These are phyloP conservation scores for Cystofilobasidium bisporidii DNA, from an alignment of 768 basidiomycete species.

Conservation along the genomic window DNA sequence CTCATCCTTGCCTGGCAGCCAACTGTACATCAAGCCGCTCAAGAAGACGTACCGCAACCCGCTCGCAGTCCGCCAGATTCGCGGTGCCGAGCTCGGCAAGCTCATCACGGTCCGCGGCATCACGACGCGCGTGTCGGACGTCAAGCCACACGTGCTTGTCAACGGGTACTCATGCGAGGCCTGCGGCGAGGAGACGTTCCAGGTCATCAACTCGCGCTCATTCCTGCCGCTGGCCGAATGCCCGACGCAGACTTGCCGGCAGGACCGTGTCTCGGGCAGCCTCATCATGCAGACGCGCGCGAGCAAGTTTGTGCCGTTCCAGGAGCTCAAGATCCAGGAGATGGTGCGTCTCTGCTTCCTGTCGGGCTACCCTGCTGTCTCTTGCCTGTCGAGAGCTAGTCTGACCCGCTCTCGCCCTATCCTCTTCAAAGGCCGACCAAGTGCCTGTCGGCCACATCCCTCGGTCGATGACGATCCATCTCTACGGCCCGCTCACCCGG, in stretches of 20 bases:
- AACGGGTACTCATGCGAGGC: slow-evolving; percentile 98
- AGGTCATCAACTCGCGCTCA: slow-evolving; percentile 84
- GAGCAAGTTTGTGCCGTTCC: slow-evolving; percentile 93
- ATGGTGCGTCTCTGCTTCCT: slow-evolving; percentile 54
- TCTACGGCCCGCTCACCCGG: slow-evolving; percentile 80
- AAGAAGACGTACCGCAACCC: slow-evolving; percentile 44
- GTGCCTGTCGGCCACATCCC: slow-evolving; percentile 99
- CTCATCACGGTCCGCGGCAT: slow-evolving; percentile 96
- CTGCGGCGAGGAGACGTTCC: slow-evolving; percentile 97
- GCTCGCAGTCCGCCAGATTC: slow-evolving; percentile 85
- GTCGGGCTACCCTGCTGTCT: background rate
- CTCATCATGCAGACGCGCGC: slow-evolving; percentile 98
- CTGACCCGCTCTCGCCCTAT: background rate
- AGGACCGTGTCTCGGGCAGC: slow-evolving; percentile 76
- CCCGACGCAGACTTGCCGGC: slow-evolving; percentile 72
- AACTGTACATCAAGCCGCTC: slow-evolving; percentile 78
- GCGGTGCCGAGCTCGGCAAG: slow-evolving; percentile 72
- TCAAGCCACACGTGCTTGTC: slow-evolving; percentile 91
- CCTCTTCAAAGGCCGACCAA: slow-evolving; percentile 94
- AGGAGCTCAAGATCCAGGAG: slow-evolving; percentile 97
- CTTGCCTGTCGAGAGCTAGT: background rate
- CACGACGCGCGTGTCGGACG: slow-evolving; percentile 95
- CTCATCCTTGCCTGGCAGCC: slow-evolving; percentile 53
- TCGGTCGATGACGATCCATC: slow-evolving; percentile 93
- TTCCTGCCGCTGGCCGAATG: slow-evolving; percentile 85